These are phyloP conservation scores for Curvularia sp. DNA, from an alignment of 2,329 filamentous ascomycete genomes.

Conservation along the genomic window DNA sequence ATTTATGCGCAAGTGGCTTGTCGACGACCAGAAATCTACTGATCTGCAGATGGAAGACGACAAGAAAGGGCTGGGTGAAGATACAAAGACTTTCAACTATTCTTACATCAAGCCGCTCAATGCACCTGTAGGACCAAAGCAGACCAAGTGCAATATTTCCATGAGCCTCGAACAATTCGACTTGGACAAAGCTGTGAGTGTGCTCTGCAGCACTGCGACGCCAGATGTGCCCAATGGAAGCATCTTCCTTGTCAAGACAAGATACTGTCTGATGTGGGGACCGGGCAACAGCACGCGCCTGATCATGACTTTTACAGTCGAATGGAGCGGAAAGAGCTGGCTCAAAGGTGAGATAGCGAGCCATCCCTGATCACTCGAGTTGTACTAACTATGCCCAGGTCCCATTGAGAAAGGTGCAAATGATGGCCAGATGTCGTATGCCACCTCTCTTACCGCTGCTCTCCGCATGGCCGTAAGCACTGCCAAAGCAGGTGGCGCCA, in stretches of 20 bases:
- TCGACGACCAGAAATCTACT: conserved; percentile 83
- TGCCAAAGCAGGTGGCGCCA: conserved; percentile 60
- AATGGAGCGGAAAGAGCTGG: conserved; percentile 99
- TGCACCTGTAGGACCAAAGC: conserved; percentile 83
- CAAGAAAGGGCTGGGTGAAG: conserved; percentile 76
- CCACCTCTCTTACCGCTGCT: conserved; percentile 77
- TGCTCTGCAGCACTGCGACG: conserved; percentile 84
- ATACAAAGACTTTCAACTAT: conserved; percentile 76
- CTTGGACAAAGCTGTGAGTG: conserved; percentile 82
- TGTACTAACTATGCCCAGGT: conserved; percentile 59
- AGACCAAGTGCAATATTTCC: conserved; percentile 91
- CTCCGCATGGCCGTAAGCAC: conserved; percentile 76
- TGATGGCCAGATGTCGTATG: conserved; percentile 85
- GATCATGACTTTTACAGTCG: conserved; percentile 86
- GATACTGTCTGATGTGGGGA: conserved; percentile 93
- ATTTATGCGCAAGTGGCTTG: conserved; percentile 87
- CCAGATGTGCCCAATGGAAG: conserved; percentile 96
- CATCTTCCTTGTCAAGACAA: conserved; percentile 89
- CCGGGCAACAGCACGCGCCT: conserved; percentile 84
- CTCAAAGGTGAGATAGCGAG: conserved; percentile 74
- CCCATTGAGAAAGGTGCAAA: conserved; percentile 96
- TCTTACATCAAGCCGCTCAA: conserved; percentile 91
- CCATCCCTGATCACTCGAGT: neutral
- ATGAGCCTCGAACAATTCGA: conserved; percentile 86
- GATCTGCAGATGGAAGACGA: conserved; percentile 87